Conservation (phyloP, 345 rosid species). For the Linum trigynum region DNA sequence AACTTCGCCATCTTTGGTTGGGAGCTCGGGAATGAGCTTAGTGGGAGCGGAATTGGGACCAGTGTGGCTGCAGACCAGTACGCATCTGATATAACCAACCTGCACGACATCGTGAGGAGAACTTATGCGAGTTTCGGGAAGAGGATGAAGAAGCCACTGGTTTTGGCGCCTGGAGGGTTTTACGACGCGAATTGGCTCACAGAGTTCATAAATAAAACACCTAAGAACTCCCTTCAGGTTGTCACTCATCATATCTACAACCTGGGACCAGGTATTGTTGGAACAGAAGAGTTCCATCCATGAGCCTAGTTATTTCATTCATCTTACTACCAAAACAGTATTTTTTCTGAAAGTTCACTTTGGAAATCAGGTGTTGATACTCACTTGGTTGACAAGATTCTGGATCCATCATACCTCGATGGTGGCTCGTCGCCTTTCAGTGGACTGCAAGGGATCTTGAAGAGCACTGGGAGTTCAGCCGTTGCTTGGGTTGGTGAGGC, state of each 20-base stretch:
- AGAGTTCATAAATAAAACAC: constrained; percentile 22
- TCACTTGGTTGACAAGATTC: constrained; percentile 38
- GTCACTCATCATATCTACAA: constrained; percentile 52
- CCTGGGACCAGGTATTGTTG: constrained; percentile 37
- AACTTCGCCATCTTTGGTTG: constrained; percentile 32
- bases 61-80: constrained; percentile 32
- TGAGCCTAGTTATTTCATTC: no score
- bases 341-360: no score
- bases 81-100: constrained; percentile 21
- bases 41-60: constrained; percentile 35
- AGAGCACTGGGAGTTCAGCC: constrained; percentile 28
- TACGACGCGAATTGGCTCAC: constrained; percentile 34
- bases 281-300: neutral
- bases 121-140: constrained; percentile 21
- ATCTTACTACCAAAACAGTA: no score
- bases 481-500: constrained; percentile 67
- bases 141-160: constrained; percentile 26
- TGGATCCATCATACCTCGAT: constrained; percentile 37
- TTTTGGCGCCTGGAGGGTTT: constrained; percentile 48
- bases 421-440: constrained; percentile 20
- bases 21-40: constrained; percentile 55
- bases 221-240: constrained; percentile 23
- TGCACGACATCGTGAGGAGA: constrained; percentile 19
- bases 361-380: constrained; percentile 24
- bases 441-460: constrained; percentile 29